Evolutionary conservation across 306 rosid genomes (phyloP).

Genomic region (Quillaja saponaria): DNA sequence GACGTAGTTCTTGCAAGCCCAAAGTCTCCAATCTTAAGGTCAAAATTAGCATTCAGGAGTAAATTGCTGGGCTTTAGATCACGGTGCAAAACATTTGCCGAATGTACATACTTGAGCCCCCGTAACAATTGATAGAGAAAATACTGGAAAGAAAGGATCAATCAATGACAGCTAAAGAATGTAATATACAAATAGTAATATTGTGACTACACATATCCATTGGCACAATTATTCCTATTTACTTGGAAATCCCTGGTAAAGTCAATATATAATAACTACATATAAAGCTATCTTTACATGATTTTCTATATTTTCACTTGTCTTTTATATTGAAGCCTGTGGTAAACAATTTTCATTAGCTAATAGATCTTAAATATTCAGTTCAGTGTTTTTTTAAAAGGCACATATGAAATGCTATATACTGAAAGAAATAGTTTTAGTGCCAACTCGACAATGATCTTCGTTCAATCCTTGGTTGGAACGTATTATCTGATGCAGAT

Average conservation of each 20-base stretch:
- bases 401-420: constrained; percentile 21
- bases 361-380: constrained; percentile 2
- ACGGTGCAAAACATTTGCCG: constrained; percentile 93
- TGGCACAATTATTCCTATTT: not conserved
- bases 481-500: constrained; percentile 87
- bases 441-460: constrained; percentile 94
- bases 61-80: constrained; percentile 96
- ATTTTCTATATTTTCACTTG: not conserved
- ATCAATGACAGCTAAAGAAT: constrained; percentile 21
- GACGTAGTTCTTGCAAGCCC: constrained; percentile 99
- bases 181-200: constrained; percentile 25
- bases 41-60: constrained; percentile 90
- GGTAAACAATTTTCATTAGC: constrained; percentile 2
- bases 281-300: not conserved
- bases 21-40: constrained; percentile 95
- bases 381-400: not conserved
- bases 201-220: not conserved
- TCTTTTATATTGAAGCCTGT: not conserved
- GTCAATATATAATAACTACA: constrained; percentile 4
- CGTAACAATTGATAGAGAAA: constrained; percentile 92
- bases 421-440: constrained; percentile 22
- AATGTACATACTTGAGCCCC: constrained; percentile 90
- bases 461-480: constrained; percentile 81
- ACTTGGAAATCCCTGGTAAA: not conserved
- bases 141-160: constrained; percentile 56